Evolutionary conservation across 805 yeast species (phyloP).

Genomic region (Tetrapisispora nanseiensis): DNA sequence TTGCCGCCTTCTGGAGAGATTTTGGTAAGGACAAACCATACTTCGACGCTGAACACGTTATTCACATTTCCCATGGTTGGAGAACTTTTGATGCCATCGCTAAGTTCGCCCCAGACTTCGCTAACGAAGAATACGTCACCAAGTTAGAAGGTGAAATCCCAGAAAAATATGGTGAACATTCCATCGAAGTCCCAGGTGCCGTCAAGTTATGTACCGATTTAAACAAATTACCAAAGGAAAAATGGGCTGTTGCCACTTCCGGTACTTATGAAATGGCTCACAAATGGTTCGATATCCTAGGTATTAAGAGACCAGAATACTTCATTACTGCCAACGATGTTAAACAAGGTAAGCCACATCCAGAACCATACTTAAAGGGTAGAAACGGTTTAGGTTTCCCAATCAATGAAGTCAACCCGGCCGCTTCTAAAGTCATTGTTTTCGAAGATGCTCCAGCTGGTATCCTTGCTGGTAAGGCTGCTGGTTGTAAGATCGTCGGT

Average conservation of each 20-base stretch:
- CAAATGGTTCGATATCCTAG: constrained; percentile 65
- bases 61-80: constrained; percentile 71
- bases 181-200: constrained; percentile 71
- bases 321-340: constrained; percentile 81
- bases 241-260: constrained; percentile 84
- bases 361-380: constrained; percentile 67
- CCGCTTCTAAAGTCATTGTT: constrained; percentile 42
- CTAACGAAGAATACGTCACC: constrained; percentile 52
- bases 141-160: constrained; percentile 63
- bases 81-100: constrained; percentile 72
- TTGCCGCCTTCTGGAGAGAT: constrained; percentile 74
- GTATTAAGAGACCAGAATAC: constrained; percentile 51
- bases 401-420: constrained; percentile 29
- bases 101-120: constrained; percentile 67
- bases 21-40: constrained; percentile 58
- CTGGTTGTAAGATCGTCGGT: constrained; percentile 76
- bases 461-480: constrained; percentile 69
- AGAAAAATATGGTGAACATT: constrained; percentile 59
- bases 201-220: constrained; percentile 49
- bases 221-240: constrained; percentile 42
- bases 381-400: constrained; percentile 32
- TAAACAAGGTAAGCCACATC: constrained; percentile 73
- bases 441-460: constrained; percentile 92
- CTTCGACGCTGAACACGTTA: constrained; percentile 60
- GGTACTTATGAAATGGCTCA: constrained; percentile 72